These are phyloP conservation scores for Pachysandra terminalis DNA, from an alignment of 164 flowering plant species.

Conservation along the genomic window DNA sequence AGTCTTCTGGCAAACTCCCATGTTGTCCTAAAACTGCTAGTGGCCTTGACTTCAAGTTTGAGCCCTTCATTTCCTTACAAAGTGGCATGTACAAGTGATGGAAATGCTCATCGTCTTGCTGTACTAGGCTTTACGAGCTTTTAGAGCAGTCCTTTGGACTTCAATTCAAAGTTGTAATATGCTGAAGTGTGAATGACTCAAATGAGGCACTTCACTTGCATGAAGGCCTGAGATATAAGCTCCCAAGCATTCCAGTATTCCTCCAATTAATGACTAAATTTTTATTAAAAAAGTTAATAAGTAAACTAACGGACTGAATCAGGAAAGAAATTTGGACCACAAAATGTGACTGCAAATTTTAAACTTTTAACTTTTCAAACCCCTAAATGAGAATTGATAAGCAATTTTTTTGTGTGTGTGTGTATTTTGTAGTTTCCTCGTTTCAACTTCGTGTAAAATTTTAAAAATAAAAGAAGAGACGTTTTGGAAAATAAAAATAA, in stretches of 20 bases:
- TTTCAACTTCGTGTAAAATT: neutral
- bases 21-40: neutral
- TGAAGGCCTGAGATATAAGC: neutral
- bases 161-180: neutral
- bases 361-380: too few relatives aligned
- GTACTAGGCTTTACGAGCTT: conserved; percentile 3
- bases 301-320: too few relatives aligned
- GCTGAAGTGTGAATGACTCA: neutral
- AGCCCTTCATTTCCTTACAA: too few relatives aligned
- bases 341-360: too few relatives aligned
- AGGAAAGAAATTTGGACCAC: too few relatives aligned
- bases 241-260: neutral
- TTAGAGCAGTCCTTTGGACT: neutral
- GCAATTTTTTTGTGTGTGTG: too few relatives aligned
- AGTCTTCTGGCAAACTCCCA: neutral
- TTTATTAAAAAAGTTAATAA: too few relatives aligned
- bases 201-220: neutral
- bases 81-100: neutral
- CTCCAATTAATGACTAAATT: neutral
- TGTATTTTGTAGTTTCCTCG: too few relatives aligned
- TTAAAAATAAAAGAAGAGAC: neutral
- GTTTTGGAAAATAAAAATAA: too few relatives aligned
- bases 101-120: neutral
- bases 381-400: too few relatives aligned
- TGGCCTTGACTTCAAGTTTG: neutral